Percentiles rank a stretch among this genome's conserved stretches.
phyloP scores from a whole-genome alignment of 140 eudicot genomes.

The Cichorium intybus region DNA sequence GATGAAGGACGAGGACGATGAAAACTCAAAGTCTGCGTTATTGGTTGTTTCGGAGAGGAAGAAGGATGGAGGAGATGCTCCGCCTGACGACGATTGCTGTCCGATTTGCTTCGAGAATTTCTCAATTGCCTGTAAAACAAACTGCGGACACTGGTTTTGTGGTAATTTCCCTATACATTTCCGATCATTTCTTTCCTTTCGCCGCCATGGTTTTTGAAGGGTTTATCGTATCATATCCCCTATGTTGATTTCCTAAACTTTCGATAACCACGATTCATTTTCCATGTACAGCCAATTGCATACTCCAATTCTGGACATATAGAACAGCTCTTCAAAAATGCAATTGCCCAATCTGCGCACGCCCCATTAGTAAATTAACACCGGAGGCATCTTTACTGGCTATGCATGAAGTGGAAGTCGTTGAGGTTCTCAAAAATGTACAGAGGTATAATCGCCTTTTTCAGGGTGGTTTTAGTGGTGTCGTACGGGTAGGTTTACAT shows the following conservation, averaged over 20 bases:
- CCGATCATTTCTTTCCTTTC: not conserved
- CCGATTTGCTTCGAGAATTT: slow-evolving; percentile 63
- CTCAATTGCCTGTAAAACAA: slow-evolving; percentile 53
- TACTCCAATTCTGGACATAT: slow-evolving; percentile 61
- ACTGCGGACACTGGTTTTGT: slow-evolving; percentile 84
- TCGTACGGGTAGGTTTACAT: slow-evolving; percentile 51
- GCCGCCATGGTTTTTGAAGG: slow-evolving; percentile 8
- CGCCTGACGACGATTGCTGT: slow-evolving; percentile 69
- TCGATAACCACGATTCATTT: not conserved
- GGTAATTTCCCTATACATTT: slow-evolving; percentile 24
- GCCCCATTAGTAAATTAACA: slow-evolving; percentile 48
- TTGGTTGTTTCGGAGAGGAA: slow-evolving; percentile 21
- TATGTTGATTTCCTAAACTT: not conserved
- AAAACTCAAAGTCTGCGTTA: slow-evolving; percentile 9
- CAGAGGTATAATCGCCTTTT: slow-evolving; percentile 58
- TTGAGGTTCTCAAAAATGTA: slow-evolving; percentile 39
- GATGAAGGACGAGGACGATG: slow-evolving; percentile 13
- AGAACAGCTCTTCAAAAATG: slow-evolving; percentile 56
- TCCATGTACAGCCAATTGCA: slow-evolving; percentile 52
- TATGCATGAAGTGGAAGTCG: slow-evolving; percentile 45
- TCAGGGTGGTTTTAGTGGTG: slow-evolving; percentile 61
- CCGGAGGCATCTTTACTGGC: slow-evolving; percentile 56
- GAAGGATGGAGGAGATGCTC: slow-evolving; percentile 28
- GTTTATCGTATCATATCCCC: slow-evolving; percentile 10
- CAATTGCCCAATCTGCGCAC: slow-evolving; percentile 69